phyloP scores from a whole-genome alignment of 2,329 filamentous ascomycete species.

The Plenodomus lindquistii region DNA sequence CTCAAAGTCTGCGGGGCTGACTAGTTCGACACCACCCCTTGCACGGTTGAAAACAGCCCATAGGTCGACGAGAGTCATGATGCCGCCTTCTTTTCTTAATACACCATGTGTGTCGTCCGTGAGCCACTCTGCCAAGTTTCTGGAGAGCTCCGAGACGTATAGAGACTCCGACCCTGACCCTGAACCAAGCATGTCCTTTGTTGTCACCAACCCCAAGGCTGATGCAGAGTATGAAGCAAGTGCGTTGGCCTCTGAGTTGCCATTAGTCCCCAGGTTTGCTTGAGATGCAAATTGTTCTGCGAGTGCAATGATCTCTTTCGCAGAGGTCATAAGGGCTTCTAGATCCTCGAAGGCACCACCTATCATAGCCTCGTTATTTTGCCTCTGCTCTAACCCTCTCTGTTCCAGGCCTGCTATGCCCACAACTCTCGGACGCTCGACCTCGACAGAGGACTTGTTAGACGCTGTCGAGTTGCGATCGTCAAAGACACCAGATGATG shows the following conservation, averaged over 20 bases:
- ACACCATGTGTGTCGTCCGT: conserved; percentile 45
- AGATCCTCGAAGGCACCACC: conserved; percentile 94
- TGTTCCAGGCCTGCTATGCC: conserved; percentile 93
- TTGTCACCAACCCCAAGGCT: conserved; percentile 86
- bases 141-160: conserved; percentile 70
- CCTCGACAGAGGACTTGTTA: conserved; percentile 20
- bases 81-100: conserved; percentile 43
- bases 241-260: conserved; percentile 69
- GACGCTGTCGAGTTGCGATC: conserved; percentile 27
- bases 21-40: conserved; percentile 88
- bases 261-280: conserved; percentile 58
- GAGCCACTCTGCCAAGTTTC: conserved; percentile 46
- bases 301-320: conserved; percentile 92
- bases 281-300: conserved; percentile 84
- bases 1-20: conserved; percentile 89
- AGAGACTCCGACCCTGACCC: conserved; percentile 77
- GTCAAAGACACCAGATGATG: conserved; percentile 40
- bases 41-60: conserved; percentile 82
- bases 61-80: conserved; percentile 46
- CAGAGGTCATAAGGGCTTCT: conserved; percentile 94
- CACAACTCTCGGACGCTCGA: conserved; percentile 61
- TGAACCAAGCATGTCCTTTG: conserved; percentile 86
- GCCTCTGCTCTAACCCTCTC: conserved; percentile 78
- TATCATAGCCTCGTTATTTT: conserved; percentile 91
- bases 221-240: conserved; percentile 80